A percentile compares a stretch with the other conserved stretches of the same genome.
Conservation (phyloP, 371 early-diverging fungal genomes). For the Gilbertella persicaria region DNA sequence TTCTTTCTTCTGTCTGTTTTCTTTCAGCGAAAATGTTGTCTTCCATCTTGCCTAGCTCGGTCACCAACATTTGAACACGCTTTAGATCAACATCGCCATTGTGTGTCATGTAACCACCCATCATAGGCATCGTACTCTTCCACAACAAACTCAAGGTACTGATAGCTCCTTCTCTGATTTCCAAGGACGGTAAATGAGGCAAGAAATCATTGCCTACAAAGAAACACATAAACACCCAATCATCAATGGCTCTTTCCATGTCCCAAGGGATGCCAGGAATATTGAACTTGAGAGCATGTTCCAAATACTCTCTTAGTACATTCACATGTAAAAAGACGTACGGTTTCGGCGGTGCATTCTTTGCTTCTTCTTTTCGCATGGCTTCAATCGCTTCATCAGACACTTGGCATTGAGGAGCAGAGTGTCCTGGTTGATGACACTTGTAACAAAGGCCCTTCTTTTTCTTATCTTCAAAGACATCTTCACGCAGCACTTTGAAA, state of each 20-base stretch:
- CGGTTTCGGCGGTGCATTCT: slow-evolving; percentile 71
- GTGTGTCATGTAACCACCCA: slow-evolving; percentile 88
- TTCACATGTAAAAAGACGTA: slow-evolving; percentile 90
- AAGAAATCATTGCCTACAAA: slow-evolving; percentile 99
- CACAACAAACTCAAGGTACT: slow-evolving; percentile 88
- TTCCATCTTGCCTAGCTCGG: slow-evolving; percentile 83
- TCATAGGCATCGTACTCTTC: slow-evolving; percentile 72
- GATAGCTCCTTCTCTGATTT: slow-evolving; percentile 97
- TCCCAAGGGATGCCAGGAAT: slow-evolving; percentile 73
- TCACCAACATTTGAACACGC: slow-evolving; percentile 75
- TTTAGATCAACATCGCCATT: slow-evolving; percentile 83
- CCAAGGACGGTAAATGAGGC: slow-evolving; percentile 97
- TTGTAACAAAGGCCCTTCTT: slow-evolving; percentile 70
- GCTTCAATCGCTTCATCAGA: slow-evolving; percentile 12
- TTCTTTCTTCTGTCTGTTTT: slow-evolving; percentile 53
- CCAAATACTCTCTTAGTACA: slow-evolving; percentile 92
- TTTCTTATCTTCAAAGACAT: slow-evolving; percentile 78
- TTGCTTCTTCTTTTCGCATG: slow-evolving; percentile 54
- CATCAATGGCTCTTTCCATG: slow-evolving; percentile 94
- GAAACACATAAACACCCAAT: slow-evolving; percentile 99
- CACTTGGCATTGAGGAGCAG: slow-evolving; percentile 65
- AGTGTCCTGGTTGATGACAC: slow-evolving; percentile 87
- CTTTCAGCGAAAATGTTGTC: slow-evolving; percentile 84
- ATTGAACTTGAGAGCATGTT: slow-evolving; percentile 75
- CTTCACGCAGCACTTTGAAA: slow-evolving; percentile 97